A percentile compares a stretch with the other conserved stretches of the same genome.
Evolutionary conservation across 306 rosid genomes (phyloP).

Genomic region (Cucumis sativus): DNA sequence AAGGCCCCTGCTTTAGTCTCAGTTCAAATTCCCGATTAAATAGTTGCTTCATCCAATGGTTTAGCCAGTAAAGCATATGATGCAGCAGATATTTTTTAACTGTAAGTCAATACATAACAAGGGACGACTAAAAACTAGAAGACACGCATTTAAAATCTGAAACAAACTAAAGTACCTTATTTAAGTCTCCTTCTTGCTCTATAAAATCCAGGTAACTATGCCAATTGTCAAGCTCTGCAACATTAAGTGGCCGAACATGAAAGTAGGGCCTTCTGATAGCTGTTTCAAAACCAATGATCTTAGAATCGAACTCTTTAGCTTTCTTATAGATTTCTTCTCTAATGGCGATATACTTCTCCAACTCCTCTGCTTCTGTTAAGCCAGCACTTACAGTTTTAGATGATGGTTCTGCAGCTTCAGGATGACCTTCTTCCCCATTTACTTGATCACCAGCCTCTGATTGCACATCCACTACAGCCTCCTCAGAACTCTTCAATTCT

Average conservation of each 20-base stretch:
- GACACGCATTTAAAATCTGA: slow-evolving; percentile 3
- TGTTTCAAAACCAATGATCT: slow-evolving; percentile 99
- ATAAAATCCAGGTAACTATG: slow-evolving; percentile 82
- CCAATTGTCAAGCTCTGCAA: slow-evolving; percentile 98
- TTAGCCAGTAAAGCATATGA: slow-evolving; percentile 85
- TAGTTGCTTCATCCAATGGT: slow-evolving; percentile 93
- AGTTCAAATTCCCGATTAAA: slow-evolving; percentile 92
- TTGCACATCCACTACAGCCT: slow-evolving; percentile 39
- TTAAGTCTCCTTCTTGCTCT: slow-evolving; percentile 87
- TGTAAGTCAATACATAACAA: slow-evolving; percentile 56
- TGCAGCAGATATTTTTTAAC: slow-evolving; percentile 59
- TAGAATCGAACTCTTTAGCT: slow-evolving; percentile 98
- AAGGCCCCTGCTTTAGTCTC: slow-evolving; percentile 99
- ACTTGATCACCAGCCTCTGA: slow-evolving; percentile 37
- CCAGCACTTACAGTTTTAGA: slow-evolving; percentile 79
- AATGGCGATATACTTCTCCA: slow-evolving; percentile 93
- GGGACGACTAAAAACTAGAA: slow-evolving; percentile 28
- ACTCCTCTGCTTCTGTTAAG: slow-evolving; percentile 93
- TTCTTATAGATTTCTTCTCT: slow-evolving; percentile 96
- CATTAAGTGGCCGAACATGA: slow-evolving; percentile 88
- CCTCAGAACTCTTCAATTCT: slow-evolving; percentile 66
- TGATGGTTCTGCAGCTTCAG: slow-evolving; percentile 42
- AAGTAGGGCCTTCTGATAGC: slow-evolving; percentile 98
- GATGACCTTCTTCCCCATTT: slow-evolving; percentile 49
- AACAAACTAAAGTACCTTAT: slow-evolving; percentile 68